Evolutionary conservation across 75 land plant species (phyloP), one percentile per base, ranked within the genome.

Genomic region (Cryptomeria japonica): DNA sequence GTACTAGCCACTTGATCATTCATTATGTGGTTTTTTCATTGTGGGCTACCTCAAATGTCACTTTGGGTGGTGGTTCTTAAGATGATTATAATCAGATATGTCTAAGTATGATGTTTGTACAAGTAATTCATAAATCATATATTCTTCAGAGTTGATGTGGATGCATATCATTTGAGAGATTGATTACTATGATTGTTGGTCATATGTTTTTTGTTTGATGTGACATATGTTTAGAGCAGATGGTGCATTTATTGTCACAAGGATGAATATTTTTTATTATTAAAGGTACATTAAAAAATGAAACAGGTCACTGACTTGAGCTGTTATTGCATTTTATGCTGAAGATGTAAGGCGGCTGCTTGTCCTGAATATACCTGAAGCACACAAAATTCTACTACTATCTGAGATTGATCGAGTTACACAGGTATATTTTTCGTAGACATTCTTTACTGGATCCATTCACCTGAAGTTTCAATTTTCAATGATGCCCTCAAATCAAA

Each of bases 391-490:
- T 80, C 84, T 95, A 44, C 80, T 98, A 88, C 84, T 89, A 53
- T 94, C 91, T 36, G 99, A 98, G 91, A 87, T 98, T 86, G 99
- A 98, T 85, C 90, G 95, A 90, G 97, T 98, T 51, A 95, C 95
- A 39, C 97, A 98, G 95, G 98, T 98, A 94, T 83, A 61, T 34
- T 51, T 12, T 38, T 3, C 44, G 84, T n/a, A 18, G 73, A 25
- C 34, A 68, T 75, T 64, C 37, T 68, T 68, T 39, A 36, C 1
- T 7, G n/a, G 4, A 31, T 47, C 75, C 22, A 32, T 44, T 18
- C 8, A 44, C 34, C 22, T 88, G 38, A 55, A n/a, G 12, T 42
- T 86, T 10, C 72, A 42, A 61, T 34, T 42, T 86, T 10, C 72
- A 42, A 61, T 44, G 14, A 31, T 51, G 11, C 36, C 73, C 11